These are phyloP conservation scores for Cyberlindnera samutprakarnensis DNA, from an alignment of 805 yeast species.

Conservation along the genomic window DNA sequence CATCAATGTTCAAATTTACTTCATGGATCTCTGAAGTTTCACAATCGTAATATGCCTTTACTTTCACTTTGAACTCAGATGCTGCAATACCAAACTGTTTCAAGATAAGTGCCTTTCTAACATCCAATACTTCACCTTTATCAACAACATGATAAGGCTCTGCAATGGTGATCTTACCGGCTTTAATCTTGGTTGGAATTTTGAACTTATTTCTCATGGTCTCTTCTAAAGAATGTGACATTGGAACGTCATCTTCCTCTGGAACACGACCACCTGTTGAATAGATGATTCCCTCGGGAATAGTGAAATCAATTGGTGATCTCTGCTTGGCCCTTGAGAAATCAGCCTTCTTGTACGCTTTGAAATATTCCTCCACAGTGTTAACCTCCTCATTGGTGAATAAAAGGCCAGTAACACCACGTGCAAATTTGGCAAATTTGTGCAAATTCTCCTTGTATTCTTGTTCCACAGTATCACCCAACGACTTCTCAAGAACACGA, in stretches of 20 bases:
- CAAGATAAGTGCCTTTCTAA: conserved; percentile 82
- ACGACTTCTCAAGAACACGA: conserved; percentile 85
- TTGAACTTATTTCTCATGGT: conserved; percentile 84
- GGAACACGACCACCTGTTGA: conserved; percentile 94
- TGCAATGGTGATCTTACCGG: conserved; percentile 77
- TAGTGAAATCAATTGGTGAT: conserved; percentile 74
- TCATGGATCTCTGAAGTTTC: conserved; percentile 33
- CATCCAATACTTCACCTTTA: conserved; percentile 75
- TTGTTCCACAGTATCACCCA: conserved; percentile 81
- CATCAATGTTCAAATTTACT: conserved; percentile 28
- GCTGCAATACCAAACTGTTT: conserved; percentile 96
- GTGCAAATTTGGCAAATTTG: conserved; percentile 51
- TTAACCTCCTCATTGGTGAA: conserved; percentile 85
- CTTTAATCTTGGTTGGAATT: conserved; percentile 83
- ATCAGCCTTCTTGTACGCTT: conserved; percentile 69
- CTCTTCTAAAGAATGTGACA: conserved; percentile 93
- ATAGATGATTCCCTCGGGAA: conserved; percentile 88
- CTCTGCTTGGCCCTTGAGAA: conserved; percentile 84
- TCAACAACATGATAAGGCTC: conserved; percentile 76
- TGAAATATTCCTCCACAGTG: conserved; percentile 85
- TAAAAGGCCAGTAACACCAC: conserved; percentile 81
- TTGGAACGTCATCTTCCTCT: conserved; percentile 88
- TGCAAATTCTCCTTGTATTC: conserved; percentile 84
- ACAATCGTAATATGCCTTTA: conserved; percentile 71
- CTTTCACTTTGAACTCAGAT: conserved; percentile 77